Percentiles rank a stretch among this genome's conserved stretches.
phyloP scores from a whole-genome alignment of 805 yeast genomes.

The Kodamaea jinghongensis region DNA sequence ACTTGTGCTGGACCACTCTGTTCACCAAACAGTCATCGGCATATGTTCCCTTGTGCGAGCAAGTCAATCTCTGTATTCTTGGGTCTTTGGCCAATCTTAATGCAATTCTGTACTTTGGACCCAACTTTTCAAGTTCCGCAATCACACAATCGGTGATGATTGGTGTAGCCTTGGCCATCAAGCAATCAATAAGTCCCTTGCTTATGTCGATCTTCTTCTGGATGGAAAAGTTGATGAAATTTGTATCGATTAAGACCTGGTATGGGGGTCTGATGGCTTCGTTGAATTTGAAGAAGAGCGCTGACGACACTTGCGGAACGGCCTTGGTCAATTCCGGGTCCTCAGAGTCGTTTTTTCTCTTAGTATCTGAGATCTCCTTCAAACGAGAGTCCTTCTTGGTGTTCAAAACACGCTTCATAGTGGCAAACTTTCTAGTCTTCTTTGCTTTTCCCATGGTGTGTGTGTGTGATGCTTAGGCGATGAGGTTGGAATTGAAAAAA shows the following conservation, averaged over 20 bases:
- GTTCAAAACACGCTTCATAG: slow-evolving; percentile 76
- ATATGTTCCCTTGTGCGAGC: slow-evolving; percentile 93
- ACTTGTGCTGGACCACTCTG: slow-evolving; percentile 92
- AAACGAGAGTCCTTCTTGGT: slow-evolving; percentile 63
- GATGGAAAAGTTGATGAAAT: slow-evolving; percentile 93
- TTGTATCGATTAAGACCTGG: slow-evolving; percentile 93
- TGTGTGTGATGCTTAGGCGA: slow-evolving; percentile 6
- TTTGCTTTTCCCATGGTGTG: slow-evolving; percentile 89
- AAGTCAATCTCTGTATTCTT: slow-evolving; percentile 78
- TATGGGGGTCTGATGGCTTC: slow-evolving; percentile 97
- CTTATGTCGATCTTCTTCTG: slow-evolving; percentile 93
- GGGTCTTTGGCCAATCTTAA: slow-evolving; percentile 91
- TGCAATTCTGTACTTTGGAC: slow-evolving; percentile 93
- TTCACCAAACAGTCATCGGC: slow-evolving; percentile 97
- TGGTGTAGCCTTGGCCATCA: slow-evolving; percentile 94
- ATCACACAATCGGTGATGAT: slow-evolving; percentile 95
- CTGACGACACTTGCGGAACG: slow-evolving; percentile 90
- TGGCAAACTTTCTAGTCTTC: slow-evolving; percentile 96
- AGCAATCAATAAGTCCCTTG: slow-evolving; percentile 95
- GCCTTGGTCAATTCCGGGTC: slow-evolving; percentile 64
- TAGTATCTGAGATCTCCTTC: slow-evolving; percentile 31
- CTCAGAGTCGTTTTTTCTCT: slow-evolving; percentile 32
- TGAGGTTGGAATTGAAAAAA: slow-evolving; percentile 7
- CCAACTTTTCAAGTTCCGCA: slow-evolving; percentile 96
- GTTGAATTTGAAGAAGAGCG: slow-evolving; percentile 91